phyloP scores from a whole-genome alignment of 495 filamentous ascomycete genomes.

The Talaromyces thailandensis region DNA sequence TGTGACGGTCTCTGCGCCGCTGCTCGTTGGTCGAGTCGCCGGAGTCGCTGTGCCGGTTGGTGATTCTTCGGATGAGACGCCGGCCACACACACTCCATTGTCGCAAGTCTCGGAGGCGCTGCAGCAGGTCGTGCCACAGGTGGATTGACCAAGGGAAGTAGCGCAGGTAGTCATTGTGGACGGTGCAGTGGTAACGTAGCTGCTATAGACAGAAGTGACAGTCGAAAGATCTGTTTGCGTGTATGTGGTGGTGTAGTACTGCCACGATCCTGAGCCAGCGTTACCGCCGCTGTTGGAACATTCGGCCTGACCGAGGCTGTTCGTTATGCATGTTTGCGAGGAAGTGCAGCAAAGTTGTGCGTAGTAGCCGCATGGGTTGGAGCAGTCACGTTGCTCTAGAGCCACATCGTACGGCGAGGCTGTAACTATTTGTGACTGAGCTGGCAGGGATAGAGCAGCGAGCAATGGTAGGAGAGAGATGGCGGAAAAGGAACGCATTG shows the following conservation, averaged over 20 bases:
- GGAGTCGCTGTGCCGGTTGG: slow-evolving; percentile 37
- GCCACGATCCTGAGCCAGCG: slow-evolving; percentile 31
- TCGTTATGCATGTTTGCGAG: slow-evolving; percentile 54
- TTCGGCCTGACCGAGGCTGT: slow-evolving; percentile 43
- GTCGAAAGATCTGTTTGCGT: slow-evolving; percentile 59
- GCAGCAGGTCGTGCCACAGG: slow-evolving; percentile 72
- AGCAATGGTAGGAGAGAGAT: slow-evolving; percentile 23
- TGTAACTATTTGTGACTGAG: neutral
- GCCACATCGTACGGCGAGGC: neutral
- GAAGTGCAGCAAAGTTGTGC: slow-evolving; percentile 58
- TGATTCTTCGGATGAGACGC: slow-evolving; percentile 25
- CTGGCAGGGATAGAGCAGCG: slow-evolving; percentile 19
- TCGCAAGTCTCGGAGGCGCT: slow-evolving; percentile 59
- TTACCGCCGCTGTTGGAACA: slow-evolving; percentile 32
- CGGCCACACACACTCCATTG: slow-evolving; percentile 27
- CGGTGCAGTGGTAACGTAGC: slow-evolving; percentile 30
- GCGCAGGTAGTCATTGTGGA: slow-evolving; percentile 45
- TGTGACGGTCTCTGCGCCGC: slow-evolving; percentile 43
- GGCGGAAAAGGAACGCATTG: slow-evolving; percentile 10
- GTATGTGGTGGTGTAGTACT: slow-evolving; percentile 63
- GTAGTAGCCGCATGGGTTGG: slow-evolving; percentile 57
- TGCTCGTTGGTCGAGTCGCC: slow-evolving; percentile 64
- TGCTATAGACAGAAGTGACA: slow-evolving; percentile 59
- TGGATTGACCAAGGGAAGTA: slow-evolving; percentile 47
- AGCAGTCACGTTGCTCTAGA: slow-evolving; percentile 39